These are phyloP conservation scores for Psidium guajava DNA, from an alignment of 345 rosid species.

Conservation along the genomic window DNA sequence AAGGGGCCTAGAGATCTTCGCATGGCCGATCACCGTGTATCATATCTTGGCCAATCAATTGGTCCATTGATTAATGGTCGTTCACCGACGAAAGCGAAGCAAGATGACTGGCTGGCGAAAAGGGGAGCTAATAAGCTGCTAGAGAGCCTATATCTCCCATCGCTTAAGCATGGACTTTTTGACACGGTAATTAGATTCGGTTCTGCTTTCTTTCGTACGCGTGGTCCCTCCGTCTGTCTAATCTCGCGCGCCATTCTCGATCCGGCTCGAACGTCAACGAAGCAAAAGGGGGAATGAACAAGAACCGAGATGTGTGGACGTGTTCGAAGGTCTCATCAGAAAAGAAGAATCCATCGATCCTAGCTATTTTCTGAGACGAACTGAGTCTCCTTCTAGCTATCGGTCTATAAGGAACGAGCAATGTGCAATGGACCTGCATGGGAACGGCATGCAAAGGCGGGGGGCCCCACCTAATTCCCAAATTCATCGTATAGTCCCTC, in stretches of 20 bases:
- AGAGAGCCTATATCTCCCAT: not conserved
- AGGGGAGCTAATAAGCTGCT: not conserved
- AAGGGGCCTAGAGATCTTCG: not conserved
- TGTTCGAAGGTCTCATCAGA: not conserved
- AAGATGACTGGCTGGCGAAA: not conserved
- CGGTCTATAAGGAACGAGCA: not conserved
- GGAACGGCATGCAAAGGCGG: not conserved
- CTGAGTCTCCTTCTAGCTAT: not conserved
- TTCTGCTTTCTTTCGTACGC: fast-evolving
- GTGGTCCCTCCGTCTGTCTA: fast-evolving
- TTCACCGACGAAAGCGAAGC: not conserved
- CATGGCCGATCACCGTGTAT: fast-evolving
- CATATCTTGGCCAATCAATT: not conserved
- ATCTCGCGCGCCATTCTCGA: not conserved
- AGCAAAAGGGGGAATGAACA: not conserved
- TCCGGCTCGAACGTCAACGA: fast-evolving
- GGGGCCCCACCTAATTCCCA: not conserved
- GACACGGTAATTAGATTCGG: too few relatives aligned
- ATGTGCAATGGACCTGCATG: not conserved
- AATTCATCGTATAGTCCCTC: not conserved
- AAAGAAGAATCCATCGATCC: not conserved
- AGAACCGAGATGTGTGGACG: not conserved
- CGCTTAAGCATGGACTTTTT: too few relatives aligned
- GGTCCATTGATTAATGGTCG: fast-evolving
- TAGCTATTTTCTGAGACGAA: not conserved